Base-by-base conservation (phyloP, 495 filamentous ascomycete species). In the Pyrenula aspistea region DNA sequence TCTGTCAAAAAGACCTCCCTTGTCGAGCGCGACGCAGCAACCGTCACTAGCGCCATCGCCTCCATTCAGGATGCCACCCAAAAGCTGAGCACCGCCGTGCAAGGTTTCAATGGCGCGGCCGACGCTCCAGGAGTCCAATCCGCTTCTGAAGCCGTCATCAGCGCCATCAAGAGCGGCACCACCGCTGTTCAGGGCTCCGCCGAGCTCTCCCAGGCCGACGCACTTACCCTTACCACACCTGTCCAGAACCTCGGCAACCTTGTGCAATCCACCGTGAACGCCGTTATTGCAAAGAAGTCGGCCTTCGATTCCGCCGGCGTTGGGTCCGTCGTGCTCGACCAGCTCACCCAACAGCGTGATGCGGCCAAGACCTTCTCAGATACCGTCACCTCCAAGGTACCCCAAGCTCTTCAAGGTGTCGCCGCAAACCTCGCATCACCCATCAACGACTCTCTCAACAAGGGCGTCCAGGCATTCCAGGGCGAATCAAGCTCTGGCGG, bases 391-490 rank as follows among this genome's bases (percentile, higher is more conserved):
- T 50, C 56, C 47, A 68, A 69, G 66, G 64, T 76, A 2, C 71
- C 73, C 42, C 21, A 57, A 25, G 60, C 54, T 12, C 62, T 63
- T 2, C 55, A 59, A 25, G 58, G 53, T 12, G 56, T 66, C 42
- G 73, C 69, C 22, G 24, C 53, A 51, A 36, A 58, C 21, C 65
- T 70, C 51, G 60, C 72, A 36, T 54, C 62, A 20, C 59, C 63
- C 47, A 67, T 73, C 63, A 67, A 67, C 54, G 56, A 61, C 24
- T 63, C 67, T 53, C 64, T 75, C 54, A 62, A 68, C 53, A 62
- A 58, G 51, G 67, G 67, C 55, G 31, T 69, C 49, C 59, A 63
- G 15, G 8, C 4, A 15, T 42, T 42, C 31, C 15, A 4, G 15
- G 31, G 15, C 31, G 8, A 42, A 15, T 8, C 4, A 42, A 15